Conservation (phyloP, 2,329 filamentous ascomycete genomes). For the Coniochaeta sp. region DNA sequence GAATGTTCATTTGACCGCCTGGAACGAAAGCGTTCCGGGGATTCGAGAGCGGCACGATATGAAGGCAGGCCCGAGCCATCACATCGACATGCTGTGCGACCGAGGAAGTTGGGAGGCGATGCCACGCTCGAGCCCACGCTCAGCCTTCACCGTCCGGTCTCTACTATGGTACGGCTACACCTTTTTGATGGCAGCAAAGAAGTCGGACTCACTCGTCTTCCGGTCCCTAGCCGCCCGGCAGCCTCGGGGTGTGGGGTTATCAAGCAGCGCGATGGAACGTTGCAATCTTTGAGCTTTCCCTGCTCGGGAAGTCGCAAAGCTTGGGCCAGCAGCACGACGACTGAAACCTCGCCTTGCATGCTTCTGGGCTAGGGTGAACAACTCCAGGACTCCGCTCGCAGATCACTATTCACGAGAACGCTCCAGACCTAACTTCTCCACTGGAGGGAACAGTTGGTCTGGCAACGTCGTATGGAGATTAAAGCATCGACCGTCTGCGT, state of each 20-base stretch:
- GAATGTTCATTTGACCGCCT: no score
- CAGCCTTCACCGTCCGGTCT: not conserved
- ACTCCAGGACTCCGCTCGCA: no score
- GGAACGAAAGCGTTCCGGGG: not conserved
- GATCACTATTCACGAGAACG: no score
- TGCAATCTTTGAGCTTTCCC: slow-evolving; percentile 11
- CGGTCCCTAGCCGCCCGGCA: not conserved
- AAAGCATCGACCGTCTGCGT: not conserved
- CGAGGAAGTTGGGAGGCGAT: not conserved
- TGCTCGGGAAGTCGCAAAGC: not conserved
- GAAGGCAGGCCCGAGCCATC: not conserved
- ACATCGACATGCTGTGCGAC: not conserved
- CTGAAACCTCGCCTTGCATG: not conserved
- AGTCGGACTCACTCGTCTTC: no score
- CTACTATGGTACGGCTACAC: not conserved
- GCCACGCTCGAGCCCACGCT: not conserved
- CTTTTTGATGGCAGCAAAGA: no score
- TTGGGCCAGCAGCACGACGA: not conserved
- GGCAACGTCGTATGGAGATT: not conserved
- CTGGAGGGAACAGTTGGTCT: not conserved
- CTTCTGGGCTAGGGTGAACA: not conserved
- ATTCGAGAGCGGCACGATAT: not conserved
- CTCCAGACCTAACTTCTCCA: not conserved
- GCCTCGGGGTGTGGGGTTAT: not conserved
- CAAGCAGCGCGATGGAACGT: slow-evolving; percentile 13